Base-by-base conservation (phyloP, 2,329 filamentous ascomycete species). In the Colletotrichum cordylinicola region DNA sequence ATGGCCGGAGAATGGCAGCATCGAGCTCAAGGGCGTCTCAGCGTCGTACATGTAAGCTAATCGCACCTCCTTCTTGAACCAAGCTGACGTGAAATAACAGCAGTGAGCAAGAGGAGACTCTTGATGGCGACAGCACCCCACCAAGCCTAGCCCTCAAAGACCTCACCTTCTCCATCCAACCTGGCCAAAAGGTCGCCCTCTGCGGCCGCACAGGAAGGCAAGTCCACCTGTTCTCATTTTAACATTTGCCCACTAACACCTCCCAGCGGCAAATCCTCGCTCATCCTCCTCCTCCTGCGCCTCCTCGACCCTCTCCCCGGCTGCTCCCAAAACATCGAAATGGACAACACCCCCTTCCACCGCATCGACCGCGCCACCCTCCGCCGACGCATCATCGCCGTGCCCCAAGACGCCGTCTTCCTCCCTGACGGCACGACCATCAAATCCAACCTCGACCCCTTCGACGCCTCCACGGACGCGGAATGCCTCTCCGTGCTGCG, bases 371-470 rank as follows among this genome's bases (percentile, higher is more conserved):
- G 87, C 13, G 24, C 79, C 4, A 77, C 78, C 0, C 82, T 90
- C 2, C 86, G 88, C 12, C 80, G 84, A 31, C 85, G 83, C 2
- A 80, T 90, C 58, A 85, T 88, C 60, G 85, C 86, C 15, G 80
- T 90, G 2, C 87, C 88, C 2, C 88, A 90, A 78, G 88, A 90
- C 6, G 79, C 87, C 1, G 85, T 87, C 8, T 88, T 90, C 79
- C 78, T 89, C 4, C 84, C 84, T 0, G 84, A 82, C 39, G 83
- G 81, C 8, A 83, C 81, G 66, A 84, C 81, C 6, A 82, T 85
- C 70, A 80, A 80, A 24, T 65, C 79, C 16, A 86, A 88, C 75
- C 81, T 87, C 3, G 86, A 87, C 75, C 84, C 84, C 0, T 79
- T 79, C 15, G 66, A 72, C 16, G 43, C 69, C 2, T 79, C 82